Conservation (phyloP, 179 eudicot species). For the Beta corolliflora region DNA sequence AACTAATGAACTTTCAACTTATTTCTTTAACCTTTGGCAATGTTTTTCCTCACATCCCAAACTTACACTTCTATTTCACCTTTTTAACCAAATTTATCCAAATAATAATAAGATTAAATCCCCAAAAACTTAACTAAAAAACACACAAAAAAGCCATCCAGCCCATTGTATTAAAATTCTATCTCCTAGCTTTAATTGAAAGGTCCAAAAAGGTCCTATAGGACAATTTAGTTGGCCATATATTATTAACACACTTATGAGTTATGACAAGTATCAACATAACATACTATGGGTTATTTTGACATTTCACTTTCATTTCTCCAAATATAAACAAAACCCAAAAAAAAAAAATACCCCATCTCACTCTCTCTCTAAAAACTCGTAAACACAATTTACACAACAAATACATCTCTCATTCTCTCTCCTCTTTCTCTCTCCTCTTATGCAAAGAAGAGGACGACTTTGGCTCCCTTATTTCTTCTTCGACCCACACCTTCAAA, state of each 20-base stretch:
- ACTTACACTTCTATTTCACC: not conserved
- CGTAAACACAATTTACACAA: constrained; percentile 20
- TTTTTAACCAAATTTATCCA: not conserved
- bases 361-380: constrained; percentile 23
- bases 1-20: too few species aligned
- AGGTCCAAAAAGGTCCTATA: constrained; percentile 16
- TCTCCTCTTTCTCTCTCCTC: constrained; percentile 13
- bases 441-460: constrained; percentile 30
- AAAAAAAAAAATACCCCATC: too few species aligned
- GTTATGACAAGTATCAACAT: constrained; percentile 13
- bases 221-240: constrained; percentile 10
- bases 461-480: constrained; percentile 26
- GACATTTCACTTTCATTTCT: constrained; percentile 9
- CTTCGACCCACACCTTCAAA: not conserved
- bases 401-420: too few species aligned
- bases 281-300: constrained; percentile 6
- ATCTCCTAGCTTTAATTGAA: constrained; percentile 15
- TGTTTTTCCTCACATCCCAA: not conserved
- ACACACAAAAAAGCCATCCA: not conserved
- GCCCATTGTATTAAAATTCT: constrained; percentile 26
- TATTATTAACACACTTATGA: not conserved
- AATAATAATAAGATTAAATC: not conserved
- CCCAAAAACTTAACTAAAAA: not conserved
- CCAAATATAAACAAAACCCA: not conserved
- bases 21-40: not conserved